Percentiles rank a stretch among this genome's conserved stretches.
phyloP scores from a whole-genome alignment of 1,284 basidiomycete genomes.

The Ganoderma boninense region DNA sequence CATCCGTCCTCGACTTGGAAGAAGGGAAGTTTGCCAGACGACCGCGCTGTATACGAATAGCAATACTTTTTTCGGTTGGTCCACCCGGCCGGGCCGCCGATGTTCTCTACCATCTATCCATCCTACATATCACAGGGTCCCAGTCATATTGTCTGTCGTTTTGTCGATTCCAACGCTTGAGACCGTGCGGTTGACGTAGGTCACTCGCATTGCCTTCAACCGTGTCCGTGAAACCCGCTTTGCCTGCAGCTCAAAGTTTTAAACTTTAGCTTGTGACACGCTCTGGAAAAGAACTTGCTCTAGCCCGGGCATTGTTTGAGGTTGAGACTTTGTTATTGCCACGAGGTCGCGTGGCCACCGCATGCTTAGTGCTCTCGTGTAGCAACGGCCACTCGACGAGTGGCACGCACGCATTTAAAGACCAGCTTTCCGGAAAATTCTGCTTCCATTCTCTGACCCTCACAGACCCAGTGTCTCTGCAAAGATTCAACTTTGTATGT shows the following conservation, averaged over 20 bases:
- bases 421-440: background rate
- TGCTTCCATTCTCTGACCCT: background rate
- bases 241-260: background rate
- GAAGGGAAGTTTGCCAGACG: background rate
- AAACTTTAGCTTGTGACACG: background rate
- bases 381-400: background rate
- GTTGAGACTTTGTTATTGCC: background rate
- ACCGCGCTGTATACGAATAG: background rate
- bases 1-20: background rate
- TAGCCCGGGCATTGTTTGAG: background rate
- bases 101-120: background rate
- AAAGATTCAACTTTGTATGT: background rate
- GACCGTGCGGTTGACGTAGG: background rate
- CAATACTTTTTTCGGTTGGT: background rate
- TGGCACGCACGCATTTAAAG: background rate
- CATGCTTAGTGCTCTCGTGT: background rate
- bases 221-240: background rate
- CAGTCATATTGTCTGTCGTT: background rate
- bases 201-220: background rate
- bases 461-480: background rate
- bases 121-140: background rate
- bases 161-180: background rate
- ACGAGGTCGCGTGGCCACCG: background rate
- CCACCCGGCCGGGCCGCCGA: too few species aligned
- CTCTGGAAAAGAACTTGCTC: background rate